phyloP scores from a whole-genome alignment of 2,329 filamentous ascomycete genomes.

The Xylariaceae sp. region DNA sequence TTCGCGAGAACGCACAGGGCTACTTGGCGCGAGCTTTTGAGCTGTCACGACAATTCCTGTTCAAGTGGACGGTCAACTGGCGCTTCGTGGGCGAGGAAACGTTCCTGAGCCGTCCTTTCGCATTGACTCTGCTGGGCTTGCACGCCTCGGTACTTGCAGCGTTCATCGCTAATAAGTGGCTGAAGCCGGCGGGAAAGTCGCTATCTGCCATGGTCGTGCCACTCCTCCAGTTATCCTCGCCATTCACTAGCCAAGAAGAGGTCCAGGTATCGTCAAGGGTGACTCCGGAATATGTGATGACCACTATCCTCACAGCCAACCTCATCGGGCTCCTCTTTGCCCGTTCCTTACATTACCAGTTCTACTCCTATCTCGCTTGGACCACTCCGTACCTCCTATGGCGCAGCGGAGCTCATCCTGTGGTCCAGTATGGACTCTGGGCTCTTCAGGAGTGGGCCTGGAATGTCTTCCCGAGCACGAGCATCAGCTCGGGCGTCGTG shows the following conservation, averaged over 20 bases:
- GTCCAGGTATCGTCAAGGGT: constrained; percentile 48
- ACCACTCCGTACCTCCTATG: constrained; percentile 80
- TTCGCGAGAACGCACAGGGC: constrained; percentile 53
- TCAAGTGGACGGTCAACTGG: constrained; percentile 99
- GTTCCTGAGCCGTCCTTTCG: constrained; percentile 66
- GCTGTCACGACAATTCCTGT: constrained; percentile 82
- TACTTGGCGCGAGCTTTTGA: constrained; percentile 85
- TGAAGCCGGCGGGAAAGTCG: constrained; percentile 56
- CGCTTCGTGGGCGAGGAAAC: constrained; percentile 78
- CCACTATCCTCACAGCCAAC: constrained; percentile 68
- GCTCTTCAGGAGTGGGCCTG: constrained; percentile 81
- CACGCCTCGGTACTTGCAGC: constrained; percentile 59
- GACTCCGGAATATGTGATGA: constrained; percentile 67
- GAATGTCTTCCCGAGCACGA: constrained; percentile 83
- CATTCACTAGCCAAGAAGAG: constrained; percentile 46
- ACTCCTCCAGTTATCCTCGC: constrained; percentile 34
- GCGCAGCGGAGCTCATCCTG: constrained; percentile 62
- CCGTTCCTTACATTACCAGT: constrained; percentile 87
- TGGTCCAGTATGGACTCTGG: constrained; percentile 64
- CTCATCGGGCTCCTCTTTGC: constrained; percentile 78
- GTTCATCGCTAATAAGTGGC: constrained; percentile 65
- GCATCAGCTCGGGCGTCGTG: constrained; percentile 49
- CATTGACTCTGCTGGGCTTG: constrained; percentile 54
- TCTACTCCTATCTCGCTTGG: constrained; percentile 89
- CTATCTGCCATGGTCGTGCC: constrained; percentile 45